Evolutionary conservation across 768 basidiomycete species (phyloP).

Genomic region (Leccinum boreale): DNA sequence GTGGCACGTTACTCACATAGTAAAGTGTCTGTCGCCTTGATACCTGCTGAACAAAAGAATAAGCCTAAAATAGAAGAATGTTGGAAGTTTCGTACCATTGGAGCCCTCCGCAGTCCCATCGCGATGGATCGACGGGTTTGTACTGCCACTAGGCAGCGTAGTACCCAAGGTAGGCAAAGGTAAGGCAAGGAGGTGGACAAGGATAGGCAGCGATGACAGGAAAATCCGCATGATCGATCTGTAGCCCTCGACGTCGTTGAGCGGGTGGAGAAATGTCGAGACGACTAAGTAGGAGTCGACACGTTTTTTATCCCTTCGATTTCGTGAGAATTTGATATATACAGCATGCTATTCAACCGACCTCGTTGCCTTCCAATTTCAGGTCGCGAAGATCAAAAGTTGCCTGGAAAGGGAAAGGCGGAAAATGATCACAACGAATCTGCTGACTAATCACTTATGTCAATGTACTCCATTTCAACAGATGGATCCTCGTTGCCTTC

Average conservation of each 20-base stretch:
- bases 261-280: neutral
- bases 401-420: neutral
- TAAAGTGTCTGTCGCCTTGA: neutral
- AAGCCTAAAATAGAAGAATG: neutral
- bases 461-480: no score
- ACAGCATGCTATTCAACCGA: no score
- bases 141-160: neutral
- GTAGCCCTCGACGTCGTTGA: neutral
- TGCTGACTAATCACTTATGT: neutral
- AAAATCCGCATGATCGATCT: neutral
- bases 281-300: neutral
- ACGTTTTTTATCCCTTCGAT: neutral
- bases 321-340: conserved; percentile 3
- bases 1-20: neutral
- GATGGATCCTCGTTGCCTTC: no score
- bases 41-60: neutral
- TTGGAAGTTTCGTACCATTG: neutral
- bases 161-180: neutral
- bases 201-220: neutral
- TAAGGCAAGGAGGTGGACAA: neutral
- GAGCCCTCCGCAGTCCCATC: neutral
- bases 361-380: neutral
- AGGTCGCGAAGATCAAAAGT: neutral
- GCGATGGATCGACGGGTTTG: neutral
- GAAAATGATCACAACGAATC: neutral